Evolutionary conservation across 2,329 filamentous ascomycete species (phyloP), one percentile per base, ranked within the genome.

Genomic region (Venturia pyrina): DNA sequence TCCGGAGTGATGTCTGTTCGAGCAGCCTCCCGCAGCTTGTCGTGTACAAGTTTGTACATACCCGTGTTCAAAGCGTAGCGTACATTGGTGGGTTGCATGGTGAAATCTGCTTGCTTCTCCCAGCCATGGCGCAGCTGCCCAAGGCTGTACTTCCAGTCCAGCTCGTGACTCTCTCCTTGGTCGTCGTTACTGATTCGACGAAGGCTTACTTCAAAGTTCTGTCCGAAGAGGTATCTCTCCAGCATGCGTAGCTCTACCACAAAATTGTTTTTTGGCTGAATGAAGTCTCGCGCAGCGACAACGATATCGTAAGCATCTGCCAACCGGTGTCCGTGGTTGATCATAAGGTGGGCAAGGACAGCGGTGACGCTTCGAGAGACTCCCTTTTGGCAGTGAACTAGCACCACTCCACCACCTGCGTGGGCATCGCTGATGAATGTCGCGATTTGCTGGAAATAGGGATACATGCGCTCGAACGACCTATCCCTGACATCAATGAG

Each of bases 121-220:
- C 50, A 56, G 50, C 57, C 57, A 19, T 61, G 8, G 17, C 21
- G 57, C 7, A 61, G 19, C 10, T 41, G 3, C n/a, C 28, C 19
- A 10, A 61, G 57, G 19, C 57, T 61, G 40, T 61, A 61, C n/a
- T 37, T 40, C 57, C 57, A 61, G 40, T 61, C 57, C 34, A 61
- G 34, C n/a, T 7, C 34, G 34, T 61, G 15, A 2, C 3, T 21
- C 8, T 40, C 11, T 41, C 34, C 40, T 21, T 21, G 24, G 34
- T 61, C 57, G 24, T 43, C 34, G 34, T 43, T 4, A 15, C 34
- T 40, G 34, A 61, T 40, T 21, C 17, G 7, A 41, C 4, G 4
- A 11, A 41, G 6, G 5, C 15, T 17, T 5, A 56, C 10, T 10
- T 32, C 21, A 32, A 56, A 56, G 24, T 61, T 43, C 24, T 61